phyloP scores from a whole-genome alignment of 2,329 filamentous ascomycete genomes.

The Metarhizium anisopliae region DNA sequence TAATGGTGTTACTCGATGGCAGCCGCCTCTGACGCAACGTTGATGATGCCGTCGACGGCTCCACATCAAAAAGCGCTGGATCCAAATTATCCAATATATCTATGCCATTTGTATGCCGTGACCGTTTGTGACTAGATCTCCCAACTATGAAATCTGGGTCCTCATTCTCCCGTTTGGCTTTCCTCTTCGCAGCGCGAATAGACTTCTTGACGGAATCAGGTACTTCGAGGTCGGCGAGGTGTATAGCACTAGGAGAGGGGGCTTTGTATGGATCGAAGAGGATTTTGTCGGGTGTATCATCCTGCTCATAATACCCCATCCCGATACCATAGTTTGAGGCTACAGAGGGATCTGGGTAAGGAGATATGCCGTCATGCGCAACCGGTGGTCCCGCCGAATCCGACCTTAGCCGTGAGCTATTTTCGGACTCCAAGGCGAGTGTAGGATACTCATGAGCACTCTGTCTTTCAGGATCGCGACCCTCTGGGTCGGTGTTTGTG shows the following conservation, averaged over 20 bases:
- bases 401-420: not conserved
- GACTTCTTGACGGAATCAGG: conserved; percentile 48
- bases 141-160: conserved; percentile 43
- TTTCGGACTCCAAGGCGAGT: not conserved
- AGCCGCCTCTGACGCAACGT: not conserved
- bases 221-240: conserved; percentile 35
- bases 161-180: conserved; percentile 42
- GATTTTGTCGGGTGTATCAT: conserved; percentile 48
- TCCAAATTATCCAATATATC: conserved; percentile 36
- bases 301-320: conserved; percentile 53
- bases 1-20: not conserved
- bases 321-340: conserved; percentile 42
- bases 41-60: conserved; percentile 1
- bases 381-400: not conserved
- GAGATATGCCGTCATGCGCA: conserved; percentile 17
- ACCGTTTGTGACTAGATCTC: conserved; percentile 34
- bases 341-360: conserved; percentile 41
- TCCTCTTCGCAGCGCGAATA: conserved; percentile 43
- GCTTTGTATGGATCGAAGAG: conserved; percentile 50
- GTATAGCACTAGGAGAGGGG: conserved; percentile 36
- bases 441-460: not conserved
- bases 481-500: not conserved
- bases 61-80: conserved; percentile 38
- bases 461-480: not conserved
- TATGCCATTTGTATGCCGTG: conserved; percentile 17